A percentile compares a stretch with the other conserved stretches of the same genome.
Evolutionary conservation across 73 alveolate species (phyloP).

Genomic region (Strombidium stylifer): DNA sequence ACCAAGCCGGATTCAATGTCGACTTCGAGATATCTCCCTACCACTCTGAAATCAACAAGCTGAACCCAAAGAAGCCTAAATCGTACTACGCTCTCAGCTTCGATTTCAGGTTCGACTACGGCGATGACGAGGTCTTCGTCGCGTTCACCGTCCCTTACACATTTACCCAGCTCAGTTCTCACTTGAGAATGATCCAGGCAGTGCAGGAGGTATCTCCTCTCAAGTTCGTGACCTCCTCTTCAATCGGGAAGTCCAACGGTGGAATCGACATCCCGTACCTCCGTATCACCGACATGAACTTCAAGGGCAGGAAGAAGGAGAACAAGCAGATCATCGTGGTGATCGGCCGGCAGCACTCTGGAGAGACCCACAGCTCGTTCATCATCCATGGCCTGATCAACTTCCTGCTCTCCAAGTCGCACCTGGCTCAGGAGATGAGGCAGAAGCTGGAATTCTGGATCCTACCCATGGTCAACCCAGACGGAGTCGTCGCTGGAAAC

Average conservation of each 20-base stretch:
- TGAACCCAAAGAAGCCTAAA: too few species aligned
- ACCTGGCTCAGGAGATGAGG: background rate
- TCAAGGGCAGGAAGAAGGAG: background rate
- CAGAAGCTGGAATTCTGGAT: constrained; percentile 12
- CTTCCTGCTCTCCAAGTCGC: background rate
- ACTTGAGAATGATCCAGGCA: background rate
- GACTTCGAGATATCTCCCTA: too few species aligned
- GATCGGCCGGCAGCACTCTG: constrained; percentile 21
- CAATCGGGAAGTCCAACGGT: background rate
- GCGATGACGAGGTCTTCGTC: constrained; percentile 69
- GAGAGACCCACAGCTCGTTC: constrained; percentile 19
- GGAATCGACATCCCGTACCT: constrained; percentile 1
- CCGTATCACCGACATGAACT: background rate
- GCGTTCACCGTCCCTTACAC: constrained; percentile 79
- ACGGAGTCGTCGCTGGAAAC: constrained; percentile 20
- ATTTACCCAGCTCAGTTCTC: constrained; percentile 23
- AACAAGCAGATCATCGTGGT: constrained; percentile 7
- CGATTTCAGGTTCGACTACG: constrained; percentile 60
- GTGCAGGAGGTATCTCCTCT: background rate
- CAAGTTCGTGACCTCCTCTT: background rate
- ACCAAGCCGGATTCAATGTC: too few species aligned
- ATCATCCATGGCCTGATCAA: constrained; percentile 22
- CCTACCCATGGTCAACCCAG: constrained; percentile 21
- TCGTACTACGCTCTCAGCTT: constrained; percentile 59
- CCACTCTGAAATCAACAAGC: too few species aligned